phyloP scores from a whole-genome alignment of 1,284 basidiomycete species.

The Salmacisia buchloeana region DNA sequence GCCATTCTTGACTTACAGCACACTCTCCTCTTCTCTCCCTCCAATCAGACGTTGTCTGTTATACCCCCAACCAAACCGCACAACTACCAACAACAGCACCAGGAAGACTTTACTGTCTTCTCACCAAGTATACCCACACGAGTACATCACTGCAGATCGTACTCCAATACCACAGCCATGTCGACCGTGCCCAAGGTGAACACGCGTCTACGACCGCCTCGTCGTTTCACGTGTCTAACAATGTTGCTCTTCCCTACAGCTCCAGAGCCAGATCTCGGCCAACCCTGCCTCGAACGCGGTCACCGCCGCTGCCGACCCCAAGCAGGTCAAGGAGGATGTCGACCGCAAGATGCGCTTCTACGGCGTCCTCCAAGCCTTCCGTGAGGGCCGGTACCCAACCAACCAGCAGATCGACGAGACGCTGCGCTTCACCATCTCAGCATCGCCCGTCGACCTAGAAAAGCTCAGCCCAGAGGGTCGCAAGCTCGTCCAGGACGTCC shows the following conservation, averaged over 20 bases:
- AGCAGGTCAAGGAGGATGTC: conserved; percentile 32
- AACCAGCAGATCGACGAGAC: conserved; percentile 40
- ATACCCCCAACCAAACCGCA: neutral
- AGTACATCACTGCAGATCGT: neutral
- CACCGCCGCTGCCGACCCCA: conserved; percentile 20
- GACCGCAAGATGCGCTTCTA: conserved; percentile 44
- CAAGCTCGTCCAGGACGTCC: conserved; percentile 41
- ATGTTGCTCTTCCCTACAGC: too few relatives aligned
- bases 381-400: conserved; percentile 43
- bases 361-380: conserved; percentile 44
- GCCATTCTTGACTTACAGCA: neutral
- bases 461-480: conserved; percentile 42
- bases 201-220: neutral
- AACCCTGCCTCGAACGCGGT: conserved; percentile 27
- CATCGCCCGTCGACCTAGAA: conserved; percentile 34
- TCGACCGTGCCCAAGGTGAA: conserved; percentile 19
- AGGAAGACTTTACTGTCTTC: neutral
- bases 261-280: conserved; percentile 31
- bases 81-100: neutral
- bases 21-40: neutral
- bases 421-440: conserved; percentile 34
- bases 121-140: neutral
- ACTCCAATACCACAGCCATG: conserved; percentile 16
- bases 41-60: neutral
- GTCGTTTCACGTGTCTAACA: neutral